Conservation (phyloP, 2,329 filamentous ascomycete species). For the Cadophora malorum region DNA sequence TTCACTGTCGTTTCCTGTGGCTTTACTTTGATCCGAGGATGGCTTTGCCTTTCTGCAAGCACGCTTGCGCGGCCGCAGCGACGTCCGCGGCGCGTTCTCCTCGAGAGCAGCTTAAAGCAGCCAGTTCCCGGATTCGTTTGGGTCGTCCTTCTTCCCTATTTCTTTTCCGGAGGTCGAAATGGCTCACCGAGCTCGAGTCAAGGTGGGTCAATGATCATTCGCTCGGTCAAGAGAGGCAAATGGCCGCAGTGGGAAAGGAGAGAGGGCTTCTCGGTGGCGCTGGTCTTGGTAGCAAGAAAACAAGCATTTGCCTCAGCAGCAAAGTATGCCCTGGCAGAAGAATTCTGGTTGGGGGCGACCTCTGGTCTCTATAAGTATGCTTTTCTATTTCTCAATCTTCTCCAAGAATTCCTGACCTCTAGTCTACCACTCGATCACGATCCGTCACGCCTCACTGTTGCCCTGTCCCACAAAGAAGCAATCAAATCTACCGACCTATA, state of each 20-base stretch:
- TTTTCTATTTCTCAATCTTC: neutral
- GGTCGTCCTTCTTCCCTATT: neutral
- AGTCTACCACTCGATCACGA: neutral
- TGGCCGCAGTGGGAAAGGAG: constrained; percentile 3
- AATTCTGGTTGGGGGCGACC: neutral
- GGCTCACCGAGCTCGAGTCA: constrained; percentile 14
- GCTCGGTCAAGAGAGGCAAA: constrained; percentile 19
- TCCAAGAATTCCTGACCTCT: no score
- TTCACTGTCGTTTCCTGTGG: neutral
- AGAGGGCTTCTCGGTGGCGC: neutral
- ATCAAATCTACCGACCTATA: constrained; percentile 20
- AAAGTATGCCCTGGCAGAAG: neutral
- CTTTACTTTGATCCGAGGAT: neutral
- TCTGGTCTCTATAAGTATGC: neutral
- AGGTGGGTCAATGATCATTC: neutral
- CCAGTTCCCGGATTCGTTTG: neutral
- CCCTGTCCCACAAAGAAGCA: constrained; percentile 15
- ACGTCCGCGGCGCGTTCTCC: constrained; percentile 3
- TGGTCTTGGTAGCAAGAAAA: neutral
- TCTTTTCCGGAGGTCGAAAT: neutral
- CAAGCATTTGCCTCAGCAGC: neutral
- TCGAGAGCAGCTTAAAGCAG: neutral
- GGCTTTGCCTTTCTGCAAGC: constrained; percentile 3
- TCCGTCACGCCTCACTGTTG: constrained; percentile 19
- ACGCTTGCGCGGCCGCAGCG: neutral